phyloP scores from a whole-genome alignment of 257 asterid genomes.

The Ajuga chamaepitys region DNA sequence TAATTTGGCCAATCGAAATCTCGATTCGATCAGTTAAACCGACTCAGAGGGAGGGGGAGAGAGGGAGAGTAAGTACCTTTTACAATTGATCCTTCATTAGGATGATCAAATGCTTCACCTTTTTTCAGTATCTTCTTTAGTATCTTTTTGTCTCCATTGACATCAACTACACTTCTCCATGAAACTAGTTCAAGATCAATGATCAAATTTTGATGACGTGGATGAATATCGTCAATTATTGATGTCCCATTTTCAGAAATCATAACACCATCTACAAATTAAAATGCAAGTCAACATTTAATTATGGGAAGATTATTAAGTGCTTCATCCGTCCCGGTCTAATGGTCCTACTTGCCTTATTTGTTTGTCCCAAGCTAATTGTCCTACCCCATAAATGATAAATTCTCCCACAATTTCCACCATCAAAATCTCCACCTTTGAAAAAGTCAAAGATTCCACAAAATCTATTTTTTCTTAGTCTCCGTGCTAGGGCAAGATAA shows the following conservation, averaged over 20 bases:
- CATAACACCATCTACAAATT: slow-evolving; percentile 34
- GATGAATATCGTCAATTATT: slow-evolving; percentile 7
- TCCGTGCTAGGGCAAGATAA: too few relatives aligned
- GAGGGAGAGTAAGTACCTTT: slow-evolving; percentile 33
- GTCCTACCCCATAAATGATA: too few relatives aligned
- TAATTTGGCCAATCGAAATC: too few relatives aligned
- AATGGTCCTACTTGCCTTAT: too few relatives aligned
- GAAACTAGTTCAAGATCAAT: slow-evolving; percentile 45
- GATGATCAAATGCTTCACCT: slow-evolving; percentile 52
- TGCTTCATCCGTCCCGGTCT: too few relatives aligned
- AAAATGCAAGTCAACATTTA: not conserved
- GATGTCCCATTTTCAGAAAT: slow-evolving; percentile 11
- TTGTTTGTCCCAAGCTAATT: too few relatives aligned
- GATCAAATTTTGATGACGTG: slow-evolving; percentile 26
- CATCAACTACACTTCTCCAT: slow-evolving; percentile 47
- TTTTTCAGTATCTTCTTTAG: slow-evolving; percentile 35
- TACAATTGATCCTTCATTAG: slow-evolving; percentile 45
- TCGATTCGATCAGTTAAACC: too few relatives aligned
- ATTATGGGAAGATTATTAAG: not conserved
- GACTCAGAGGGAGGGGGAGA: too few relatives aligned
- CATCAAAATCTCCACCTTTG: too few relatives aligned
- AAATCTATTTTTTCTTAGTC: too few relatives aligned
- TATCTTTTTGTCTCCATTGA: slow-evolving; percentile 39
- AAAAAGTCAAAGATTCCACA: too few relatives aligned
- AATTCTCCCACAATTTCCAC: too few relatives aligned